Conservation (phyloP, 73 alveolate species). For the Tetrahymena borealis region DNA sequence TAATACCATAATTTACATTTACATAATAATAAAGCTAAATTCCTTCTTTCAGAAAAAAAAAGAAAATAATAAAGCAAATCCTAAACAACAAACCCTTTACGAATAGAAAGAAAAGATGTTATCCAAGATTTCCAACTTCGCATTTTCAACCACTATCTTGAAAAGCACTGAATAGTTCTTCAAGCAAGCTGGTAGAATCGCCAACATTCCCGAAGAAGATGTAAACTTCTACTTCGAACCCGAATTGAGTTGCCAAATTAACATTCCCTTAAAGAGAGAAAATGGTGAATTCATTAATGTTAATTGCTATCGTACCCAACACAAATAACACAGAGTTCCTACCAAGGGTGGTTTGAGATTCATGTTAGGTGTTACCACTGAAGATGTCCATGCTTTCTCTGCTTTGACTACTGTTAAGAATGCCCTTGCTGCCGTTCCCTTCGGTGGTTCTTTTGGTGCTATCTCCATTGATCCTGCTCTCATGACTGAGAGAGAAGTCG, state of each 20-base stretch:
- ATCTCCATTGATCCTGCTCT: conserved; percentile 61
- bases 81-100: not conserved
- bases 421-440: conserved; percentile 60
- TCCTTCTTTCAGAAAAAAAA: not conserved
- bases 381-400: conserved; percentile 68
- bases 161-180: conserved; percentile 52
- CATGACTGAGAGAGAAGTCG: conserved; percentile 51
- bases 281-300: conserved; percentile 54
- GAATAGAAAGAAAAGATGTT: not conserved
- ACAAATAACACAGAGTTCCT: conserved; percentile 62
- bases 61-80: not conserved
- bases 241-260: conserved; percentile 30
- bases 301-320: conserved; percentile 75
- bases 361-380: conserved; percentile 46
- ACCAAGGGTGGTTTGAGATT: conserved; percentile 76
- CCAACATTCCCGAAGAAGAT: conserved; percentile 37
- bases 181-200: conserved; percentile 46
- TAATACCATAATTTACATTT: not conserved
- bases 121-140: not conserved
- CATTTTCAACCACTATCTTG: conserved; percentile 17
- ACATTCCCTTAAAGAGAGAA: conserved; percentile 60
- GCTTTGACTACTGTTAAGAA: conserved; percentile 61
- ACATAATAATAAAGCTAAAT: not conserved
- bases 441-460: conserved; percentile 83
- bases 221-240: conserved; percentile 41